Conservation (phyloP, 805 yeast species). For the Spathaspora hagerdaliae region DNA sequence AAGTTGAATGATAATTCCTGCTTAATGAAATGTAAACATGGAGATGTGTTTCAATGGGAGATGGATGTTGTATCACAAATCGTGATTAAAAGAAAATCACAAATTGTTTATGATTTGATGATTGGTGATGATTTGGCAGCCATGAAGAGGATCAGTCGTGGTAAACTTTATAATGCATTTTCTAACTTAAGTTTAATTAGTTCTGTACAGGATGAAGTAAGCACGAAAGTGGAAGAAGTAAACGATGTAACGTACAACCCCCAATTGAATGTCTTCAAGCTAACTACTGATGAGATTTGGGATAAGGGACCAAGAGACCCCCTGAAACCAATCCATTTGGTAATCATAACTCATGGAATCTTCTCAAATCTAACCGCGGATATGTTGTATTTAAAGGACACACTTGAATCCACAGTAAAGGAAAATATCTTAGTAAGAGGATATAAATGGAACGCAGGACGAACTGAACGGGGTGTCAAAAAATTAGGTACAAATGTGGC, state of each 20-base stretch:
- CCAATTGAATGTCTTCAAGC: slow-evolving; percentile 21
- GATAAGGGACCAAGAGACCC: slow-evolving; percentile 18
- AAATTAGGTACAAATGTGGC: slow-evolving; percentile 31
- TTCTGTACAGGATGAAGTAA: not conserved
- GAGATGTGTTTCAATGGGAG: slow-evolving; percentile 27
- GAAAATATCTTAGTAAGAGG: slow-evolving; percentile 39
- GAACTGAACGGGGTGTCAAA: slow-evolving; percentile 38
- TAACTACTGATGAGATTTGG: slow-evolving; percentile 33
- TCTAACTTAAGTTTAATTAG: slow-evolving; percentile 4
- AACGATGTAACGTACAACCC: slow-evolving; percentile 14
- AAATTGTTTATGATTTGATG: slow-evolving; percentile 31
- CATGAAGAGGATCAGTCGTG: slow-evolving; percentile 32
- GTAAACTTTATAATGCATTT: slow-evolving; percentile 11
- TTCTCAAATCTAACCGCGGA: slow-evolving; percentile 43
- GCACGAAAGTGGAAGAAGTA: not conserved
- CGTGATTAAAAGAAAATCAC: slow-evolving; percentile 28
- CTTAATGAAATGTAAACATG: slow-evolving; percentile 4
- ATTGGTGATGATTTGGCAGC: slow-evolving; percentile 31
- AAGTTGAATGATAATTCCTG: slow-evolving; percentile 44
- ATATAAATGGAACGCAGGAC: slow-evolving; percentile 36
- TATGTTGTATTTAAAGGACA: slow-evolving; percentile 38
- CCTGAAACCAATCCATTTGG: slow-evolving; percentile 32
- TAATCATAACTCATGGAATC: slow-evolving; percentile 42
- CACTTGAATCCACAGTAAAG: slow-evolving; percentile 18
- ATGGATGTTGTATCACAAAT: slow-evolving; percentile 41